Evolutionary conservation across 2,329 filamentous ascomycete species (phyloP).

Genomic region (Fusarium citri): DNA sequence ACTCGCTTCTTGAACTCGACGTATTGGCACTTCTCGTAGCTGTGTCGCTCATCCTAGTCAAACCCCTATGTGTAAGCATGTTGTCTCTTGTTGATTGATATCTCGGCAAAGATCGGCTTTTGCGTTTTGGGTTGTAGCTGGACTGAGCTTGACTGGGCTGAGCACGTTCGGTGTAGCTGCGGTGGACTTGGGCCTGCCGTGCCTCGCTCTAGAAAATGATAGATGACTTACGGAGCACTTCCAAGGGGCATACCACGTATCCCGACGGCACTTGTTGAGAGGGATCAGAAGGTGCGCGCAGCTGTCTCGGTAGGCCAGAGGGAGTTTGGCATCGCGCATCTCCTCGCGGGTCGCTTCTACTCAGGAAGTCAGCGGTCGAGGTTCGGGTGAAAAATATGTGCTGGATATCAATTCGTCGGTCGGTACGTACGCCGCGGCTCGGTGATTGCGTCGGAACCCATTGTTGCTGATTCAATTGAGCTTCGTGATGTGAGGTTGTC

Average conservation of each 20-base stretch:
- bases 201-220: conserved; percentile 4
- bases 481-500: conserved; percentile 46
- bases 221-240: conserved; percentile 85
- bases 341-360: conserved; percentile 85
- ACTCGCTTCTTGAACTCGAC: conserved; percentile 98
- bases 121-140: conserved; percentile 5
- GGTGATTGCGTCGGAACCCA: conserved; percentile 53
- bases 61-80: conserved; percentile 38
- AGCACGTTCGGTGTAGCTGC: conserved; percentile 17
- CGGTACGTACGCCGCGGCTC: conserved; percentile 54
- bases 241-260: conserved; percentile 96
- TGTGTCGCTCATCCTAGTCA: conserved; percentile 88
- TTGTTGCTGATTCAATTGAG: conserved; percentile 52
- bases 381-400: conserved; percentile 21
- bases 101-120: conserved; percentile 27
- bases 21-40: conserved; percentile 99
- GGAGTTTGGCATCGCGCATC: conserved; percentile 91
- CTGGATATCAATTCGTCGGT: conserved; percentile 1
- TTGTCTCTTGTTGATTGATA: conserved; percentile 17
- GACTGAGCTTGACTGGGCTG: conserved; percentile 5
- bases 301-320: conserved; percentile 91
- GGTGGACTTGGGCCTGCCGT: neutral
- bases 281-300: conserved; percentile 96
- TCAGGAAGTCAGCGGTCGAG: conserved; percentile 39
- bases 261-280: conserved; percentile 91